Percentiles rank a stretch among this genome's conserved stretches.
Conservation (phyloP, 1,139 yeast genomes). For the Petasospora rhodanensis region DNA sequence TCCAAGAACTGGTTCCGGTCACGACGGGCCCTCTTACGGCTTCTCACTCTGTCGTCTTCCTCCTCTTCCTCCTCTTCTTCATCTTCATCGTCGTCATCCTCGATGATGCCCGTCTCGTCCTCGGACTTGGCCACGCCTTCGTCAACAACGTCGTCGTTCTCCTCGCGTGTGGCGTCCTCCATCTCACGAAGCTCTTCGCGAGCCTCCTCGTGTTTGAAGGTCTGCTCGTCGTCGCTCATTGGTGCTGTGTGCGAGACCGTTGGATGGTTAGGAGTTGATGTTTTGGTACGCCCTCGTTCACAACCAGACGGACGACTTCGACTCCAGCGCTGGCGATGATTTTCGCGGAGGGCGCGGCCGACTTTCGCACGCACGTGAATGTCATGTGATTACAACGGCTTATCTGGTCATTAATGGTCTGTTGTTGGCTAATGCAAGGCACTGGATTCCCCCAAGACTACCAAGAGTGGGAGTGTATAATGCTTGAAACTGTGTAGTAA, state of each 20-base stretch:
- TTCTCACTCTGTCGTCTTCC: constrained; percentile 48
- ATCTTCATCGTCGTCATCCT: constrained; percentile 46
- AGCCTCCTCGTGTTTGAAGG: constrained; percentile 28
- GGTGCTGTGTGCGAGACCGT: neutral
- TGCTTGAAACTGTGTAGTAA: too few species aligned
- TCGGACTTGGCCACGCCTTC: constrained; percentile 8
- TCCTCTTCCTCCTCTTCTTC: constrained; percentile 60
- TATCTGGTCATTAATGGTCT: too few species aligned
- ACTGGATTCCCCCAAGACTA: too few species aligned
- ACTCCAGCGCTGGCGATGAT: neutral
- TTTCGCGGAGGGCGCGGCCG: too few species aligned
- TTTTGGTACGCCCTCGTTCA: neutral
- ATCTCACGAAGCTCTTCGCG: constrained; percentile 28
- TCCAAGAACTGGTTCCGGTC: constrained; percentile 89
- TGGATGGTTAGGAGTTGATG: neutral
- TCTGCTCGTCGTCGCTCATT: constrained; percentile 26
- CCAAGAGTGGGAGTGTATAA: too few species aligned
- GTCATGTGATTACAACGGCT: too few species aligned
- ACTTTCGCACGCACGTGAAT: too few species aligned
- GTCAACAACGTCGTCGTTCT: constrained; percentile 22
- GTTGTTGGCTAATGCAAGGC: too few species aligned
- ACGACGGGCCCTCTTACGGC: constrained; percentile 58
- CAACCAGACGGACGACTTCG: neutral
- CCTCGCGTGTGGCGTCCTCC: constrained; percentile 28
- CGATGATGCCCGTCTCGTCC: too few species aligned